phyloP scores from a whole-genome alignment of 306 rosid species.

The Ormosia semicastrata region DNA sequence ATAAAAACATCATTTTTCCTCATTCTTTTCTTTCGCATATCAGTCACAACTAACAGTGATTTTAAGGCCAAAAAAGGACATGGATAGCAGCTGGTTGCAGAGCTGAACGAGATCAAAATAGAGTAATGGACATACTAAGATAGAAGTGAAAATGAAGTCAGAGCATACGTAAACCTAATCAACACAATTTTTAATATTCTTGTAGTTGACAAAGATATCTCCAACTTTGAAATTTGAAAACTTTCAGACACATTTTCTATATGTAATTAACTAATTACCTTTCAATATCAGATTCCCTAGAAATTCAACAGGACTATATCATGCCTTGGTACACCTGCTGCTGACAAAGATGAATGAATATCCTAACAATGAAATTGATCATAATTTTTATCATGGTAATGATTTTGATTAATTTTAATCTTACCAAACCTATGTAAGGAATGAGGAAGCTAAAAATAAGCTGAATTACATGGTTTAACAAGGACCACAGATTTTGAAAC shows the following conservation, averaged over 20 bases:
- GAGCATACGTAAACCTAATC: not conserved
- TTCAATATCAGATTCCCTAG: not conserved
- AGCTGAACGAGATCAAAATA: not conserved
- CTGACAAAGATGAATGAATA: not conserved
- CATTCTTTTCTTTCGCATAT: not conserved
- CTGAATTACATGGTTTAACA: not conserved
- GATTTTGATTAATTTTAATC: not conserved
- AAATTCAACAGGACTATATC: not conserved
- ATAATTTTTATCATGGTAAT: not conserved
- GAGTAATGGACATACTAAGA: not conserved
- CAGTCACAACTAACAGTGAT: not conserved
- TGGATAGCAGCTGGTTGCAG: not conserved
- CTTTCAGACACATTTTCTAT: not conserved
- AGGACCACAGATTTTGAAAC: not conserved
- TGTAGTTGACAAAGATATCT: conserved; percentile 2
- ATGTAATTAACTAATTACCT: not conserved
- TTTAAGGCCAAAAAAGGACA: not conserved
- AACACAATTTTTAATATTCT: not conserved
- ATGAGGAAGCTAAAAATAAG: not conserved
- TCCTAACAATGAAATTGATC: not conserved
- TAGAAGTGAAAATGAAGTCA: conserved; percentile 2
- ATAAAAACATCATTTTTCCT: too few species aligned
- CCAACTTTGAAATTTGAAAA: not conserved
- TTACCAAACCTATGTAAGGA: not conserved
- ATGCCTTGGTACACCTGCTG: not conserved